Base-by-base conservation (phyloP, 1,284 basidiomycete genomes). In the Ceratobasidium sp. region DNA sequence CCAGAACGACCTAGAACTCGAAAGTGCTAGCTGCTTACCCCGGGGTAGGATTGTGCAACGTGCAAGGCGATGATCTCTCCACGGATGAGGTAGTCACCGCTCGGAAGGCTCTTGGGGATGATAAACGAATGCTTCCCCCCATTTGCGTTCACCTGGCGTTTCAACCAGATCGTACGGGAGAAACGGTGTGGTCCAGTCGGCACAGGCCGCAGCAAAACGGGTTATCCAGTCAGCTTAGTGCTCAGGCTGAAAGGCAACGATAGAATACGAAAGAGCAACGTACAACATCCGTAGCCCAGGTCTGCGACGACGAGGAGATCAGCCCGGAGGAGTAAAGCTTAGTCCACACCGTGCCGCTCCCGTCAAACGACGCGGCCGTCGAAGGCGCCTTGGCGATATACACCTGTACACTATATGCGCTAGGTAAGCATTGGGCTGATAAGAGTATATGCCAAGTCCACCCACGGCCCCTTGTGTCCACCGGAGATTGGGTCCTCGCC, bases 261-360 rank as follows among this genome's bases (percentile, higher is more conserved):
- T 10, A 61, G 3, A 15, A 61, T 37, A n/a, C 53, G n/a, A 26
- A 23, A 26, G 53, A 26, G 53, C 53, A 47, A 73, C 69, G 69
- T 61, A 88, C 86, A 64, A 87, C 82, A 79, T 88, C 87, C 5
- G 86, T 86, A 8, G 87, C 86, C 87, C 87, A 87, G 67, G 84
- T 79, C 77, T 83, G 82, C 10, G 82, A 78, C 54, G 78, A 81
- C 2, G 85, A 76, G 73, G 85, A 82, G 42, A 87, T 75, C 39
- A 88, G 83, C n/a, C 87, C 86, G 51, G 86, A 86, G 3, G 85
- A 83, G 79, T 88, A 88, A 42, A 88, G 86, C 84, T 88, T 88
- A 54, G 87, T 87, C 86, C 87, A 89, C 37, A 88, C 86, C n/a
- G 85, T 78, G 42, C 86, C 87, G 77, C 86, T 86, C 17, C 86